A percentile compares a stretch with the other conserved stretches of the same genome.
These are phyloP conservation scores for Oenanthe javanica DNA, from an alignment of 140 eudicot genomes.

Conservation along the genomic window DNA sequence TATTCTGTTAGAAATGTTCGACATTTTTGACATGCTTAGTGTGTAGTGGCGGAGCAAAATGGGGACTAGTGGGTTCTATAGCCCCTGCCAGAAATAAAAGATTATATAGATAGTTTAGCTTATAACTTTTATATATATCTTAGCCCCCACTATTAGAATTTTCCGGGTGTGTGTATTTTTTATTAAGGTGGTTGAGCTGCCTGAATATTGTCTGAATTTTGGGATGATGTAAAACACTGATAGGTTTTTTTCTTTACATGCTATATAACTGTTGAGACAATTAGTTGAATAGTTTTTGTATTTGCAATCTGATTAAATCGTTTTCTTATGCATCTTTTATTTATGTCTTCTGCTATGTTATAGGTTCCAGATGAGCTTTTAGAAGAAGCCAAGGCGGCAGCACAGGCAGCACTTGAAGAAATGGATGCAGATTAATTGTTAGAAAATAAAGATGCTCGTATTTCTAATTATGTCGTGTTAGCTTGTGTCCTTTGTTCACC, in stretches of 20 bases:
- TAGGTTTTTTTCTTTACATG: too few relatives aligned
- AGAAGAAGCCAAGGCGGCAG: constrained; percentile 16
- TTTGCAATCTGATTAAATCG: not conserved
- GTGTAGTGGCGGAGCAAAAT: too few relatives aligned
- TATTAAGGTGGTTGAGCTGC: not conserved
- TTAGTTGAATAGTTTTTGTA: not conserved
- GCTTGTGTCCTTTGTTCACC: not conserved
- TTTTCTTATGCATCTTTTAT: not conserved
- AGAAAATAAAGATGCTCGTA: not conserved
- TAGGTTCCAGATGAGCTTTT: constrained; percentile 19
- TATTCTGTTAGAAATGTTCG: not conserved
- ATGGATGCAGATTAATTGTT: constrained; percentile 18
- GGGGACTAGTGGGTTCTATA: too few relatives aligned
- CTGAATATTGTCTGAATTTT: not conserved
- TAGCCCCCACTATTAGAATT: too few relatives aligned
- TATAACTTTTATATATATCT: too few relatives aligned
- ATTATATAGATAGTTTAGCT: too few relatives aligned
- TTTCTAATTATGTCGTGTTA: not conserved
- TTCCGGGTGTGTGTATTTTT: too few relatives aligned
- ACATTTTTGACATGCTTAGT: not conserved
- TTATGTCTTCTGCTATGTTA: not conserved
- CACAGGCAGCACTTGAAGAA: constrained; percentile 15
- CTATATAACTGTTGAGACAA: not conserved
- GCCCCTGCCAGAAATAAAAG: too few relatives aligned
- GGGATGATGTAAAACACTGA: not conserved